Percentiles rank a stretch among this genome's conserved stretches.
phyloP scores from a whole-genome alignment of 2,329 filamentous ascomycete species.

The Aspergillus sp. region DNA sequence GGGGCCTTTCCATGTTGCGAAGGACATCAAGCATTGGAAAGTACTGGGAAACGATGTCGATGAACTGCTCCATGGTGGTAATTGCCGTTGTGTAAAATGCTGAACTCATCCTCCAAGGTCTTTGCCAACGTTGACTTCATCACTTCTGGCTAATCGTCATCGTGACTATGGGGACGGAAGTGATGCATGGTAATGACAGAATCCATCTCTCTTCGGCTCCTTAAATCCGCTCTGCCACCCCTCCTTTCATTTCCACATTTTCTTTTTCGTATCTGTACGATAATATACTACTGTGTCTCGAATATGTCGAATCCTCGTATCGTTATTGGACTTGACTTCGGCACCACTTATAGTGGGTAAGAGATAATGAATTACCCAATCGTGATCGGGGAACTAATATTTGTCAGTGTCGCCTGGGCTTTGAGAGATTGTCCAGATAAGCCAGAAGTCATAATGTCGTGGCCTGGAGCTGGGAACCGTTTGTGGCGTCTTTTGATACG shows the following conservation, averaged over 20 bases:
- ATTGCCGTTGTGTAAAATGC: no score
- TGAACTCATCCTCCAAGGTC: no score
- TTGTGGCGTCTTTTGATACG: neutral
- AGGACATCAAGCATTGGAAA: no score
- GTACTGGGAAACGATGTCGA: no score
- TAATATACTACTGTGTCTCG: neutral
- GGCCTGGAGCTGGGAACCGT: conserved; percentile 32
- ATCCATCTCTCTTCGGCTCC: neutral
- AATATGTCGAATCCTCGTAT: conserved; percentile 12
- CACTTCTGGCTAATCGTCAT: neutral
- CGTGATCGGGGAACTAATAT: neutral
- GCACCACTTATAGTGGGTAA: conserved; percentile 35
- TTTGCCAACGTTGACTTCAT: neutral
- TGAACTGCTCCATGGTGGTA: no score
- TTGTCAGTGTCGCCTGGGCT: conserved; percentile 24
- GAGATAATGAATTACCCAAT: neutral
- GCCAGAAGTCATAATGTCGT: conserved; percentile 25
- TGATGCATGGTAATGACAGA: neutral
- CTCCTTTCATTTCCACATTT: neutral
- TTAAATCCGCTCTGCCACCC: neutral
- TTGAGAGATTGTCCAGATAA: conserved; percentile 15
- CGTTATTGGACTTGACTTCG: conserved; percentile 33
- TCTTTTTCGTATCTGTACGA: neutral
- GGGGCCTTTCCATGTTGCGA: no score
- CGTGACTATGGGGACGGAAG: neutral